Conservation (phyloP, 108 stramenopile species). For the Conticribra weissflogii region DNA sequence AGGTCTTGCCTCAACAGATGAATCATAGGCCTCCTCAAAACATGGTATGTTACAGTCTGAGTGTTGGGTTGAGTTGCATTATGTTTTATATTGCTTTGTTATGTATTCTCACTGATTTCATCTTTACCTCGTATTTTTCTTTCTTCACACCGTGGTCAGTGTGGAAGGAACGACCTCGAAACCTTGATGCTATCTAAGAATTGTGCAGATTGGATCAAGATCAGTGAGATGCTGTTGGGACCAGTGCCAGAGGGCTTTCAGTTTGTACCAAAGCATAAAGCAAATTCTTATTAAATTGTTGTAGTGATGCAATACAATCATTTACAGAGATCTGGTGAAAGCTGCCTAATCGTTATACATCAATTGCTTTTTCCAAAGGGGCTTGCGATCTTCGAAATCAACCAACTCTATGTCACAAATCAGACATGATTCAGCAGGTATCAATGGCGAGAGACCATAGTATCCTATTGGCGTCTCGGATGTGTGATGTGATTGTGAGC, state of each 20-base stretch:
- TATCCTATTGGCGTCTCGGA: background rate
- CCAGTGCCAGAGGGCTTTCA: conserved; percentile 90
- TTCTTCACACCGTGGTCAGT: conserved; percentile 20
- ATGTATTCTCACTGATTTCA: too few relatives aligned
- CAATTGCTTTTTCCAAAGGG: background rate
- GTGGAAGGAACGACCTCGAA: conserved; percentile 79
- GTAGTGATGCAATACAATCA: background rate
- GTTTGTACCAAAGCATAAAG: conserved; percentile 95
- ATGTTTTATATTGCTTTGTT: too few relatives aligned
- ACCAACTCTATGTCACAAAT: conserved; percentile 24
- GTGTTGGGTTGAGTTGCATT: background rate
- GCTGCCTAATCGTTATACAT: conserved; percentile 7
- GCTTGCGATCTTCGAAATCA: conserved; percentile 5
- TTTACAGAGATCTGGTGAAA: too few relatives aligned
- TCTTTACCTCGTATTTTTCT: too few relatives aligned
- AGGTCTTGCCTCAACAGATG: conserved; percentile 89
- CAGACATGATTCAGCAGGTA: conserved; percentile 12
- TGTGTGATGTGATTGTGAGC: background rate
- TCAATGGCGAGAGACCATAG: conserved; percentile 8
- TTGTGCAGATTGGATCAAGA: conserved; percentile 94
- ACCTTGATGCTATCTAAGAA: conserved; percentile 69
- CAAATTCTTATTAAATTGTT: conserved; percentile 63
- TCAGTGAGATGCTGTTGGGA: conserved; percentile 95
- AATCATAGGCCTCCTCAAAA: conserved; percentile 90
- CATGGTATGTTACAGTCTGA: conserved; percentile 46